Conservation (phyloP, 73 alveolate genomes). For the Breviolum minutum region DNA sequence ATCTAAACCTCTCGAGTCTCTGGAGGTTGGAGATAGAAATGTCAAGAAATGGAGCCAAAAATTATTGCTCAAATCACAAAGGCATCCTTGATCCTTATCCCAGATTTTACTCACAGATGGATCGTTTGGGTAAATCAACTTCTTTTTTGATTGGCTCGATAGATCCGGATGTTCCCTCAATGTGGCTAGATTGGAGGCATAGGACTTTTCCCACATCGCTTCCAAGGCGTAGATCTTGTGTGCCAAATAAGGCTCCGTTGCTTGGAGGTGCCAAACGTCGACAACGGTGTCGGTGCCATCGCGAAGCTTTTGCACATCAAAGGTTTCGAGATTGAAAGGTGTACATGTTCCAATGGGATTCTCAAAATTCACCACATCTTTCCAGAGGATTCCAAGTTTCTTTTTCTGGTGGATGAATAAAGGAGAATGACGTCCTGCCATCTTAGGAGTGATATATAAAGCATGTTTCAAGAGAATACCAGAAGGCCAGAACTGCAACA, state of each 20-base stretch:
- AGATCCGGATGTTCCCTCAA: not conserved
- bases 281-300: not conserved
- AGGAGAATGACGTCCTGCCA: not conserved
- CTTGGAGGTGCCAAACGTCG: not conserved
- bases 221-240: not conserved
- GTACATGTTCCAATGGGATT: slow-evolving; percentile 48
- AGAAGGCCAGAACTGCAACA: slow-evolving; percentile 58
- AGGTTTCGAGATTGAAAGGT: not conserved
- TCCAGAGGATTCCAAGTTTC: slow-evolving; percentile 8
- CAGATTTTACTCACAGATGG: not conserved
- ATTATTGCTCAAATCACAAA: too few relatives aligned
- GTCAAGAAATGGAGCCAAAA: too few relatives aligned
- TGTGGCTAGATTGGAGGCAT: not conserved
- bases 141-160: not conserved
- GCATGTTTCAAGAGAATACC: not conserved
- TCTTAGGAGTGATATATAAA: not conserved
- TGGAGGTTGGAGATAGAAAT: too few relatives aligned
- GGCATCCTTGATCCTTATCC: not conserved
- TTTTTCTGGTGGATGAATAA: slow-evolving; percentile 53
- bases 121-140: not conserved
- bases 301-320: not conserved
- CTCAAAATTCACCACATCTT: not conserved
- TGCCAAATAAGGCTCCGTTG: not conserved
- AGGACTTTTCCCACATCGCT: slow-evolving; percentile 40
- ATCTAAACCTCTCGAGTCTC: not conserved